Conservation (phyloP, 1,139 yeast species). For the Hyphopichia buzzinii region DNA sequence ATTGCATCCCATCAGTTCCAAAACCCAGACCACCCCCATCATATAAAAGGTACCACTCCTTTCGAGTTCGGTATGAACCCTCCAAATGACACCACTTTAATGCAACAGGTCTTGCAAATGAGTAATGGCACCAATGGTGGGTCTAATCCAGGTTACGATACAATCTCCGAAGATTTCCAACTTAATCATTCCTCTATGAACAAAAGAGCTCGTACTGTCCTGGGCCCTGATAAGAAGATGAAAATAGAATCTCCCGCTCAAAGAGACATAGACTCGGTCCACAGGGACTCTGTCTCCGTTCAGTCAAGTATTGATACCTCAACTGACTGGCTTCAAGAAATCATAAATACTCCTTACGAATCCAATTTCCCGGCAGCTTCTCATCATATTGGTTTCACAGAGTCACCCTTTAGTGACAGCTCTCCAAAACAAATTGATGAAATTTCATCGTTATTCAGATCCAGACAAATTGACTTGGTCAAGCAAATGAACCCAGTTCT, state of each 20-base stretch:
- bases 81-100: constrained; percentile 22
- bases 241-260: background rate
- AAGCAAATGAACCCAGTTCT: constrained; percentile 28
- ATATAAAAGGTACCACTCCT: constrained; percentile 37
- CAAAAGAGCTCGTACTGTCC: constrained; percentile 3
- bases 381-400: constrained; percentile 60
- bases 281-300: background rate
- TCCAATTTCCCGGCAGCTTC: constrained; percentile 44
- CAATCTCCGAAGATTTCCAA: constrained; percentile 3
- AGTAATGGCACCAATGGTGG: constrained; percentile 23
- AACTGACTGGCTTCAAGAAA: constrained; percentile 64
- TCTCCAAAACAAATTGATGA: constrained; percentile 18
- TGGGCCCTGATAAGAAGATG: background rate
- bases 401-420: constrained; percentile 23
- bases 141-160: constrained; percentile 18
- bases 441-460: constrained; percentile 53
- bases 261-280: too few relatives aligned
- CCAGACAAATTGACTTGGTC: constrained; percentile 60
- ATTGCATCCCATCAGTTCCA: constrained; percentile 28
- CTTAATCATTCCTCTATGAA: constrained; percentile 2
- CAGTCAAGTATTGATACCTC: background rate
- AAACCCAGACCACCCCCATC: constrained; percentile 38
- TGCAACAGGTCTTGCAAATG: constrained; percentile 22
- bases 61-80: constrained; percentile 30
- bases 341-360: constrained; percentile 62